Evolutionary conservation across 2,329 filamentous ascomycete genomes (phyloP), one percentile per base, ranked within the genome.

Genomic region (Fusarium chaquense): DNA sequence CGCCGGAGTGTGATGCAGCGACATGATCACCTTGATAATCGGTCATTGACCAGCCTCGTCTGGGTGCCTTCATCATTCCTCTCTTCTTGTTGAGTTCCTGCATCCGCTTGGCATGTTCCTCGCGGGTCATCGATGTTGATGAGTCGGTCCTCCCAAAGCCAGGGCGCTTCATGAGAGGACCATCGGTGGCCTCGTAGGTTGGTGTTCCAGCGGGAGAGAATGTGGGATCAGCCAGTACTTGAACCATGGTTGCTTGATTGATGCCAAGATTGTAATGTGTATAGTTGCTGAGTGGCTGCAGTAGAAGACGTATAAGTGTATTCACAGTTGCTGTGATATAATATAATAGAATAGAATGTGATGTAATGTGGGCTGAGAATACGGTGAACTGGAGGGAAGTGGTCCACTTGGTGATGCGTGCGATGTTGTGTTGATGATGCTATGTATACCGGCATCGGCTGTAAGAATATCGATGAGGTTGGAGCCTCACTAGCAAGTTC

Each of bases 1-100:
- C 58, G 22, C 68, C 45, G 7, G 67, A 65, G 36, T 77, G 72
- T 36, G 65, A 62, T 40, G 71, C 52, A 47, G 73, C 54, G 53
- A 72, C 44, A 70, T 76, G 52, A 20, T 77, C 76, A 46, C 77
- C 77, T 52, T 80, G 79, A 54, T 82, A 83, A 41, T 85, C 83
- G 44, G 81, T 81, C 73, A 83, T 79, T 33, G 83, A 84, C 75
- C 83, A 83, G 18, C 84, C 82, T 41, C 84, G 80, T 43, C 82
- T 78, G 3, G 84, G 83, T 9, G 78, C 68, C 49, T 80, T 80
- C 70, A 80, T 79, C 62, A 76, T 61, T 18, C 74, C 76, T 33
- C 79, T 78, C 70, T 79, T 78, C 45, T 76, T 73, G 67, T 73
- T 78, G 22, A 81, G 73, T 56, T 84, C 82, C 58, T 76, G 78